These are phyloP conservation scores for Triangularia setosa DNA, from an alignment of 2,329 filamentous ascomycete species.

Conservation along the genomic window DNA sequence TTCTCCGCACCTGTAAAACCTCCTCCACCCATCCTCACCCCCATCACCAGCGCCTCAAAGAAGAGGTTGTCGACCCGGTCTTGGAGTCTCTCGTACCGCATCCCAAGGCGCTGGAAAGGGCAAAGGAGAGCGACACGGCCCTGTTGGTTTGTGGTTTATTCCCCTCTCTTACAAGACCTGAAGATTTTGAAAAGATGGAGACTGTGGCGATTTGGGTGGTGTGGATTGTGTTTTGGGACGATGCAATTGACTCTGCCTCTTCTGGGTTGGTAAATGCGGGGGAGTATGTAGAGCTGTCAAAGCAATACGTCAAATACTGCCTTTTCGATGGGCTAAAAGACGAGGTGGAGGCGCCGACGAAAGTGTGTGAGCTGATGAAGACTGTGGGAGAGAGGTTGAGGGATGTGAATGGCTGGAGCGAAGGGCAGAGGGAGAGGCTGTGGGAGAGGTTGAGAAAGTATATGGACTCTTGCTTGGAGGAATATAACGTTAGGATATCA, in stretches of 20 bases:
- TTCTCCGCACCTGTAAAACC: slow-evolving; percentile 16
- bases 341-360: slow-evolving; percentile 9
- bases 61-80: slow-evolving; percentile 7
- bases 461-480: slow-evolving; percentile 19
- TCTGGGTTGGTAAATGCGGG: neutral
- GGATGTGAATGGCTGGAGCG: neutral
- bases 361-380: slow-evolving; percentile 15
- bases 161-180: neutral
- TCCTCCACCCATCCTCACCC: slow-evolving; percentile 12
- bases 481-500: slow-evolving; percentile 1
- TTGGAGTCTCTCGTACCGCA: slow-evolving; percentile 9
- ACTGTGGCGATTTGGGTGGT: slow-evolving; percentile 15
- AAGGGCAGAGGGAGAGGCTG: neutral
- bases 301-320: slow-evolving; percentile 9
- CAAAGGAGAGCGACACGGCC: slow-evolving; percentile 13
- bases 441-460: slow-evolving; percentile 14
- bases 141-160: slow-evolving; percentile 16
- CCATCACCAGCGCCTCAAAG: slow-evolving; percentile 1
- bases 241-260: slow-evolving; percentile 17
- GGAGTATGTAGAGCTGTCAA: slow-evolving; percentile 16
- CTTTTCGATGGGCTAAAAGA: slow-evolving; percentile 1
- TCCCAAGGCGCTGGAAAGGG: slow-evolving; percentile 6
- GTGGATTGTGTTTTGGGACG: slow-evolving; percentile 25
- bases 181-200: slow-evolving; percentile 10
- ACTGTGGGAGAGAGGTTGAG: slow-evolving; percentile 11